Evolutionary conservation across 306 rosid genomes (phyloP), one percentile per base, ranked within the genome.

Genomic region (Sicyos baderoa): DNA sequence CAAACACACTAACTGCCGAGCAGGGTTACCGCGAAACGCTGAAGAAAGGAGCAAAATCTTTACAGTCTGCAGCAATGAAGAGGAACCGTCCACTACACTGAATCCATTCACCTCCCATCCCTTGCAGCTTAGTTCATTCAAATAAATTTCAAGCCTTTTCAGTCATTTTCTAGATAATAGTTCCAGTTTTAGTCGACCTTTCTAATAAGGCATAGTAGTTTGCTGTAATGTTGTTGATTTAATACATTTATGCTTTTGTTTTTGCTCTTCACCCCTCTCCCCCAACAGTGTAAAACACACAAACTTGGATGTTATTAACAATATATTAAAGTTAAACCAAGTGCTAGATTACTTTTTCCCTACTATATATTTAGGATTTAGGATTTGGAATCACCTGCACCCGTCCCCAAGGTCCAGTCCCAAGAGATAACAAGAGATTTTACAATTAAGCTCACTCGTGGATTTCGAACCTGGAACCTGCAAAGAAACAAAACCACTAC

Each of bases 21-120:
- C 65, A 9, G 7, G 14, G 49, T 19, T 53, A 70, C 59, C 68
- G 74, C n/a, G n/a, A n/a, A n/a, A n/a, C n/a, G n/a, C n/a, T n/a
- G n/a, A n/a, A n/a, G n/a, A n/a, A n/a, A n/a, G n/a, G n/a, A 50
- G 68, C 74, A 72, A 70, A 64, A 21, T 71, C 76, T 22, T 25
- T 68, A 21, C 73, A 54, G 22, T 62, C 73, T 27, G 50, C 40
- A 7, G 44, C 69, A 57, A 44, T 40, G 58, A 42, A 70, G 56
- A 56, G 15, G 18, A 40, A 51, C 63, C 74, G 62, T 7, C 23
- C 48, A 59, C 50, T 9, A 27, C 72, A 62, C 17, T 68, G 61
- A 61, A 45, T 51, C 7, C 60, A 16, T 72, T 40, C 67, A 6
- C 45, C 68, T 9, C 35, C 15, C 14, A 0, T 8, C 55, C 16